Base-by-base conservation (phyloP, 805 yeast genomes). In the Yarrowia sp. region DNA sequence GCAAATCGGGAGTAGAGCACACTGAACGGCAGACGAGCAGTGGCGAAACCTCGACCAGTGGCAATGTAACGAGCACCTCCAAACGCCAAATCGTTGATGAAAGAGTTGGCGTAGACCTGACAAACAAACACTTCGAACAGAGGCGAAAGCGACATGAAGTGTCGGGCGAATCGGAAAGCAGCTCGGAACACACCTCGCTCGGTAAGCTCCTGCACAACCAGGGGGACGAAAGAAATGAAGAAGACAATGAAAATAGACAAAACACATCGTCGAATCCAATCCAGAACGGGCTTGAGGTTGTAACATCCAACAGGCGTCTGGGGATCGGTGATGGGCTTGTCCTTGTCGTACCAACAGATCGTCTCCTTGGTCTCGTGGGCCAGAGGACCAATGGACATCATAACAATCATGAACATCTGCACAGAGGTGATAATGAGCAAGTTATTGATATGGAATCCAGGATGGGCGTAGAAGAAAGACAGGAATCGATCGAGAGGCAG, bases 381-480 rank as follows among this genome's bases (percentile, higher is more conserved):
- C 69, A 93, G 76, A 0, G 97, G 80, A 1, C 96, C 97, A 68
- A 93, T 77, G 74, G 89, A 90, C 33, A 91, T 80, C 71, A 91
- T 76, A 5, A 90, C 85, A 65, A 92, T 72, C 87, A 92, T 88
- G 75, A 93, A 92, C 71, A 91, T 74, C 71, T 90, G 95, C n/a
- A 92, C 86, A 0, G 98, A 91, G 41, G 91, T 75, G 70, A 91
- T 86, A 67, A 93, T 93, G 71, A 92, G 90, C 69, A 92, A 79
- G 74, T 93, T 93, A 74, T 93, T 93, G 70, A 93, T 79, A 75
- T 93, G 98, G 78, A 93, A 93, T 6, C 98, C 98, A 10, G 97
- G 93, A 75, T 93, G 98, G 0, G 98, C 98, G 77, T 93, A 93
- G 75, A 90, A 93, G 76, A 93, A 93, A 0, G 98, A 90, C 62